These are phyloP conservation scores for Linnemannia hyalina DNA, from an alignment of 192 early-diverging fungal genomes.

Conservation along the genomic window DNA sequence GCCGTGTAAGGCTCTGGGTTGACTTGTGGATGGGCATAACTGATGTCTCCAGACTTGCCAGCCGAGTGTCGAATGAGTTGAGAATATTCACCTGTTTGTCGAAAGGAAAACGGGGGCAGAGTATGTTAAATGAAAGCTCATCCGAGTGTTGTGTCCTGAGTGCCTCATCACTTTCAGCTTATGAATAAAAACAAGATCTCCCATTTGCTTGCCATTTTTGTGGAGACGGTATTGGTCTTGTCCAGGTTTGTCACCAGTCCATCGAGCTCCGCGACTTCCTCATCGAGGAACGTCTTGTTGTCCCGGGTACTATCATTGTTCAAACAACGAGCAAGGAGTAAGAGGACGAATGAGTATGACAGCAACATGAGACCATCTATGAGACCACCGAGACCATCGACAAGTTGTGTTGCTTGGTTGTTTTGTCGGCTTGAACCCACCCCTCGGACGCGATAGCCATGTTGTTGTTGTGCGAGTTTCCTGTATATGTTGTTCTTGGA, in stretches of 20 bases:
- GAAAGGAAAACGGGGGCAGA: neutral
- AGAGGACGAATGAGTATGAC: neutral
- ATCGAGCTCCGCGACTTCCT: constrained; percentile 56
- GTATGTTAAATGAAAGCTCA: neutral
- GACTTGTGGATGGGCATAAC: constrained; percentile 86
- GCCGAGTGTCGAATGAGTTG: constrained; percentile 80
- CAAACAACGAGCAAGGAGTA: neutral
- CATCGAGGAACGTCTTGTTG: constrained; percentile 57
- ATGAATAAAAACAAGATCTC: constrained; percentile 1
- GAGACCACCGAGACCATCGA: neutral
- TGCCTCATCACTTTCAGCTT: neutral
- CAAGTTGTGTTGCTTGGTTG: neutral
- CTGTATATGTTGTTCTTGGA: neutral
- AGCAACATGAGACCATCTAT: neutral
- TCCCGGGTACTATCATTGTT: constrained; percentile 20
- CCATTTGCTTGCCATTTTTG: constrained; percentile 50
- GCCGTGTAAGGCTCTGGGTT: constrained; percentile 78
- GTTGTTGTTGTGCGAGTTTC: neutral
- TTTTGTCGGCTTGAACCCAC: neutral
- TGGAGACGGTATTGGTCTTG: constrained; percentile 55
- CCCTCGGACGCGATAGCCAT: constrained; percentile 6
- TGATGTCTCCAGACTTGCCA: constrained; percentile 78
- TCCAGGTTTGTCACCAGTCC: constrained; percentile 49
- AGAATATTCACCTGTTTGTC: constrained; percentile 72
- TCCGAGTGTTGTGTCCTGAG: neutral